A percentile compares a stretch with the other conserved stretches of the same genome.
Conservation (phyloP, 192 early-diverging fungal species). For the Entomortierella chlamydospora region DNA sequence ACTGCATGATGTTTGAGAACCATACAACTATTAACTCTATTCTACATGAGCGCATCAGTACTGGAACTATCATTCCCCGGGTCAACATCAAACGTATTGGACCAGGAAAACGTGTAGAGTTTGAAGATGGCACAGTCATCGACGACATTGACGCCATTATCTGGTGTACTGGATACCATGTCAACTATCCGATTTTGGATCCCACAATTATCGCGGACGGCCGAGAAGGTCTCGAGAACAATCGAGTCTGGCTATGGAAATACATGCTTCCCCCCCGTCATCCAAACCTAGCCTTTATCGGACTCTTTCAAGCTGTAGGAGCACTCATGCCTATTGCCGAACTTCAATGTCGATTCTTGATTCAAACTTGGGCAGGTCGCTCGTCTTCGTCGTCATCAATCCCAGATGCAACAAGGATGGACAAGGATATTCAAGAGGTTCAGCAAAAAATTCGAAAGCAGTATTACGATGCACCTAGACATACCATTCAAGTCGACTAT, state of each 20-base stretch:
- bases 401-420: conserved; percentile 55
- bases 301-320: conserved; percentile 64
- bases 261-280: conserved; percentile 62
- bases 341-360: conserved; percentile 65
- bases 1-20: conserved; percentile 34
- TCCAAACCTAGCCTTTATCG: conserved; percentile 69
- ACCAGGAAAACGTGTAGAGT: conserved; percentile 57
- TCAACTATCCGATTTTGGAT: conserved; percentile 63
- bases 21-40: conserved; percentile 64
- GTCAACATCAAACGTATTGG: conserved; percentile 60
- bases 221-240: conserved; percentile 40
- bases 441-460: conserved; percentile 19
- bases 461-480: conserved; percentile 53
- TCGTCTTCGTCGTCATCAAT: background rate
- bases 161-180: conserved; percentile 73
- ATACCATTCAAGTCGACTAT: conserved; percentile 66
- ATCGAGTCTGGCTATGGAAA: conserved; percentile 69
- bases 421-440: conserved; percentile 51
- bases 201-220: conserved; percentile 50
- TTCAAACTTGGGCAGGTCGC: conserved; percentile 55
- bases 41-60: conserved; percentile 61
- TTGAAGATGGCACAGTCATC: conserved; percentile 66
- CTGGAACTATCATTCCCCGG: conserved; percentile 63
- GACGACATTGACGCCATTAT: conserved; percentile 68
- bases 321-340: conserved; percentile 67